A percentile compares a stretch with the other conserved stretches of the same genome.
Conservation (phyloP, 1,139 yeast species). For the Debaryomyces robertsiae region DNA sequence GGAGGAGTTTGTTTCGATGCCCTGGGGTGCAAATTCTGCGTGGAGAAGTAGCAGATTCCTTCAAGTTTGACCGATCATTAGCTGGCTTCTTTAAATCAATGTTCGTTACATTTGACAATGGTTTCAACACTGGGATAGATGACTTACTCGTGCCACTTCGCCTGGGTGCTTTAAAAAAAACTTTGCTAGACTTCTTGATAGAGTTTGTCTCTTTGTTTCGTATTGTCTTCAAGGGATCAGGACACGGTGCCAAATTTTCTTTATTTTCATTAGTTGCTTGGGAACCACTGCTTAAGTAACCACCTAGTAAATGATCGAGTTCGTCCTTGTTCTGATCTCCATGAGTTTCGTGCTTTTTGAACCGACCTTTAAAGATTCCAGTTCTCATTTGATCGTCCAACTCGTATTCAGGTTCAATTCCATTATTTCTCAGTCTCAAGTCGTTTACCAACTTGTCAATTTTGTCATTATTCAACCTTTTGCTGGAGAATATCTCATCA, state of each 20-base stretch:
- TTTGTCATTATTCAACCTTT: constrained; percentile 36
- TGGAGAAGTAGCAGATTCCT: constrained; percentile 28
- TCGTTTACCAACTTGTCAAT: constrained; percentile 39
- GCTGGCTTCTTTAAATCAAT: constrained; percentile 18
- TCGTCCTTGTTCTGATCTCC: constrained; percentile 23
- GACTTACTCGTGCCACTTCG: constrained; percentile 19
- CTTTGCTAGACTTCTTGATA: constrained; percentile 27
- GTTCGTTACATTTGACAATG: constrained; percentile 27
- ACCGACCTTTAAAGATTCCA: constrained; percentile 43
- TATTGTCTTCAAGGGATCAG: constrained; percentile 33
- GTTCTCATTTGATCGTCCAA: constrained; percentile 53
- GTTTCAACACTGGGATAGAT: constrained; percentile 35
- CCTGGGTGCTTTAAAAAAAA: constrained; percentile 25
- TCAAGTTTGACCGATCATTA: constrained; percentile 16
- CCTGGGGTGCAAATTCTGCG: constrained; percentile 48
- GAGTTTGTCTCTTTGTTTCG: constrained; percentile 22
- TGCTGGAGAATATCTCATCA: constrained; percentile 21
- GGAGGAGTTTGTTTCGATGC: constrained; percentile 27
- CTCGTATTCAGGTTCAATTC: constrained; percentile 34
- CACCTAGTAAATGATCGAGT: constrained; percentile 33
- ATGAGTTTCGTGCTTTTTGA: constrained; percentile 22
- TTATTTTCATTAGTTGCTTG: constrained; percentile 27
- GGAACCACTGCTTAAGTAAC: constrained; percentile 23
- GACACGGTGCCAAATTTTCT: constrained; percentile 33
- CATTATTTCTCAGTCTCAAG: constrained; percentile 20